phyloP scores from a whole-genome alignment of 257 asterid genomes.

The Solanum chmielewskii region DNA sequence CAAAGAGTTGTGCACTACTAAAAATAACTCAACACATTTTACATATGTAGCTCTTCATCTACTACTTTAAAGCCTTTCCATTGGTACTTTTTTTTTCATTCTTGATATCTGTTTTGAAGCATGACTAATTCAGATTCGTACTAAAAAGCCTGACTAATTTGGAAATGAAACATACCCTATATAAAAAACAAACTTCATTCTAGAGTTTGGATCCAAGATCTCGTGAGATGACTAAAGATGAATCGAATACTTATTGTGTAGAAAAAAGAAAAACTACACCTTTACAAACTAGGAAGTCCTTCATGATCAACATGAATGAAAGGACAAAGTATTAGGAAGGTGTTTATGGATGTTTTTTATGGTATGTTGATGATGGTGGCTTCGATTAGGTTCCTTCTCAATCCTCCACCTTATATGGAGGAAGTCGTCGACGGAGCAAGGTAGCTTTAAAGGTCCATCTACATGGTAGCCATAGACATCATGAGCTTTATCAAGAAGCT shows the following conservation, averaged over 20 bases:
- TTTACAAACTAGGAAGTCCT: not conserved
- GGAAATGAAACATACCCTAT: not conserved
- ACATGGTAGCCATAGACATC: constrained; percentile 32
- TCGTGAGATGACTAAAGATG: not conserved
- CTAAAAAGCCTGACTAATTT: not conserved
- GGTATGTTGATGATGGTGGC: not conserved
- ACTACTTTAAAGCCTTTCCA: not conserved
- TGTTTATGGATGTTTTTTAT: constrained; percentile 1
- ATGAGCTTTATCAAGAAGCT: constrained; percentile 26
- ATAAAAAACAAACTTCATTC: not conserved
- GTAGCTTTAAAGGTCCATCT: constrained; percentile 25
- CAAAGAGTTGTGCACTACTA: not conserved
- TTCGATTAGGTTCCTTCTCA: constrained; percentile 16
- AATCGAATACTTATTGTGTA: not conserved
- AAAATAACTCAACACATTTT: not conserved
- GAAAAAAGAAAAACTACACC: not conserved
- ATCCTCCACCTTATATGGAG: constrained; percentile 35
- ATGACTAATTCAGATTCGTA: not conserved
- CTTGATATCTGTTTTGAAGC: not conserved
- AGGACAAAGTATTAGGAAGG: constrained; percentile 15
- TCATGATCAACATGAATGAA: constrained; percentile 13
- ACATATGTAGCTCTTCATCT: not conserved
- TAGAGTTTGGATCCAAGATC: not conserved
- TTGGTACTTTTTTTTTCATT: not conserved
- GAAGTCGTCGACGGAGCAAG: constrained; percentile 32